Conservation (phyloP, 441 rosid species). For the Hura crepitans region DNA sequence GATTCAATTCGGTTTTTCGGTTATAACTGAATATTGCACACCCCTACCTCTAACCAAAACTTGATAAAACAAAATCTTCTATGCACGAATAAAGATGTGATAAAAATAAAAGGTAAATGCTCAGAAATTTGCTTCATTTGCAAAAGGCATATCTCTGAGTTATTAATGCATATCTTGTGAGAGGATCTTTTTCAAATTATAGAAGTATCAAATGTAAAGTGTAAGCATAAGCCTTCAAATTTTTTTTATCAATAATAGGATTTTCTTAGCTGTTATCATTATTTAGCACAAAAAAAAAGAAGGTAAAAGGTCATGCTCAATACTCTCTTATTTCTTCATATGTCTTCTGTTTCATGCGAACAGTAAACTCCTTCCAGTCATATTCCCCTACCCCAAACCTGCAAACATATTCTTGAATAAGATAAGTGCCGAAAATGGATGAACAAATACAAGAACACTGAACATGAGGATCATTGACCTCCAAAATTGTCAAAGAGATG, state of each 20-base stretch:
- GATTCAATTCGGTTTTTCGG: too few species aligned
- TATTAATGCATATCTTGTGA: too few species aligned
- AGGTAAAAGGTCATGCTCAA: slow-evolving; percentile 22
- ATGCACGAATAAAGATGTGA: neutral
- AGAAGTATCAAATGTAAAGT: neutral
- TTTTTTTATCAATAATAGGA: neutral
- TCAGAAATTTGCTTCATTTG: neutral
- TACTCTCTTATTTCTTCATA: slow-evolving; percentile 84
- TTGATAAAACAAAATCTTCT: neutral
- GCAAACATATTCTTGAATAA: slow-evolving; percentile 26
- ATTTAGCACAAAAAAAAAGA: slow-evolving; percentile 9
- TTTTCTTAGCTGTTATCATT: neutral
- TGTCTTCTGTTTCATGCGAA: slow-evolving; percentile 91
- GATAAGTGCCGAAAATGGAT: slow-evolving; percentile 13
- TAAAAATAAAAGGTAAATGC: too few species aligned
- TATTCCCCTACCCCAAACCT: slow-evolving; percentile 92
- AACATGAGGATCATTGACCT: neutral
- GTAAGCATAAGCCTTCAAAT: neutral
- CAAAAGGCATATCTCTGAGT: neutral
- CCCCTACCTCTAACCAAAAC: neutral
- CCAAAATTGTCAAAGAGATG: neutral
- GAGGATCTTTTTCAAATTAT: neutral
- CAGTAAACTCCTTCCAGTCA: slow-evolving; percentile 82
- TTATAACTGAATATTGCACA: too few species aligned
- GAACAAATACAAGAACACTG: slow-evolving; percentile 11